A percentile compares a stretch with the other conserved stretches of the same genome.
Evolutionary conservation across 192 early-diverging fungal species (phyloP).

Genomic region (Thoreauomyces humboldtii): DNA sequence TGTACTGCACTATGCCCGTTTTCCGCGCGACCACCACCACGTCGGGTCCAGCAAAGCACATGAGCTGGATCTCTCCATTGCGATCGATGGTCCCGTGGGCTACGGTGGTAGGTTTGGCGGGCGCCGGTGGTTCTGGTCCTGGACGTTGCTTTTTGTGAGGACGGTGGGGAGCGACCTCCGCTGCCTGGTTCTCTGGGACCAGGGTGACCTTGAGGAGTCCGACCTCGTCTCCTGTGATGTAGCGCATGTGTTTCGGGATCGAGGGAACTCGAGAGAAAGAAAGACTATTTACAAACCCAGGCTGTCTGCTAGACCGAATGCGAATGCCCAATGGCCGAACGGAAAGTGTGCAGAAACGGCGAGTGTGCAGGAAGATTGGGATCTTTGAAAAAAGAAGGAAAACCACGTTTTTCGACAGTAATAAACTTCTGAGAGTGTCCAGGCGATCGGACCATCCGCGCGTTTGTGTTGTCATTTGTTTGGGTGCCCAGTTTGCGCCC

Average conservation of each 20-base stretch:
- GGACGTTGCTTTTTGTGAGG: conserved; percentile 10
- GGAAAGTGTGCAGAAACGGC: too few species aligned
- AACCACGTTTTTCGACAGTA: too few species aligned
- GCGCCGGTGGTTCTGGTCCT: background rate
- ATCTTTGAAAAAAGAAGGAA: too few species aligned
- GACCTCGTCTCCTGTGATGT: conserved; percentile 34
- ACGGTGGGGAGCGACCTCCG: background rate
- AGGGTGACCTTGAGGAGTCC: conserved; percentile 18
- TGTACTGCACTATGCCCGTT: conserved; percentile 30
- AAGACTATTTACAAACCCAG: too few species aligned
- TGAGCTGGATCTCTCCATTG: conserved; percentile 9
- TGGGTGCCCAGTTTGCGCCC: too few species aligned
- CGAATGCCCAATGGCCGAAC: too few species aligned
- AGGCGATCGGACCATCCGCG: too few species aligned
- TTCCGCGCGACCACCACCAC: conserved; percentile 31
- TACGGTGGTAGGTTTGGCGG: background rate
- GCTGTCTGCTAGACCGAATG: too few species aligned
- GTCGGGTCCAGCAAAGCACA: conserved; percentile 7
- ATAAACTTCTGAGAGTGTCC: too few species aligned
- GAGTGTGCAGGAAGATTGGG: too few species aligned
- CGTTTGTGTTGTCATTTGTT: too few species aligned
- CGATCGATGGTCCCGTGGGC: conserved; percentile 9
- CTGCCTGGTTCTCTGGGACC: background rate
- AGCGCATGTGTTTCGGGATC: conserved; percentile 20
- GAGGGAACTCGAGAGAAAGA: too few species aligned